Evolutionary conservation across 2,329 filamentous ascomycete species (phyloP).

Genomic region (Rhynchosporium graminicola): DNA sequence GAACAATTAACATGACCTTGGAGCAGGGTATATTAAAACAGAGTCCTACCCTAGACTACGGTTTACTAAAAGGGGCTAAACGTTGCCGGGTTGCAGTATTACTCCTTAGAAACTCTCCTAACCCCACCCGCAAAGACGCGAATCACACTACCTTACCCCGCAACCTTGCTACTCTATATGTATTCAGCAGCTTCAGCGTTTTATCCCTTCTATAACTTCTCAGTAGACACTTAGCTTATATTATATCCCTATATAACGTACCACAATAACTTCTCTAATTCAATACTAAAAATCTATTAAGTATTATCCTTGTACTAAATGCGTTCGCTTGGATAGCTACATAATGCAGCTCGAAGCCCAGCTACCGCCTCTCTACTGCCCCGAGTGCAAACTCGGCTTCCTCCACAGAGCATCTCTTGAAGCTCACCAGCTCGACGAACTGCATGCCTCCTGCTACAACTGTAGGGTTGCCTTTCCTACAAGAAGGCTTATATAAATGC

Average conservation of each 20-base stretch:
- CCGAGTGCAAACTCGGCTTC: slow-evolving; percentile 23
- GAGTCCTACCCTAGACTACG: too few species aligned
- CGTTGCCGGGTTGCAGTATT: slow-evolving; percentile 1
- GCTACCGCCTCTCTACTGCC: slow-evolving; percentile 22
- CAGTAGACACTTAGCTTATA: slow-evolving; percentile 17
- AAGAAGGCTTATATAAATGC: slow-evolving; percentile 17
- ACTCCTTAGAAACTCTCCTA: not conserved
- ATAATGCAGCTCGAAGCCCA: slow-evolving; percentile 25
- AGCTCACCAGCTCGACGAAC: slow-evolving; percentile 21
- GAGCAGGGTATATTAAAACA: too few species aligned
- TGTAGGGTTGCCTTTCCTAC: slow-evolving; percentile 18
- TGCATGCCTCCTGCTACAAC: slow-evolving; percentile 24
- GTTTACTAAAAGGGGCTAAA: not conserved
- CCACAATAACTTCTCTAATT: slow-evolving; percentile 22
- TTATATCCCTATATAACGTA: slow-evolving; percentile 15
- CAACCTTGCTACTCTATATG: slow-evolving; percentile 14
- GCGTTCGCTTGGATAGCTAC: slow-evolving; percentile 21
- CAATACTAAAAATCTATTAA: slow-evolving; percentile 24
- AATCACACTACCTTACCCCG: slow-evolving; percentile 16
- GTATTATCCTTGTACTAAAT: slow-evolving; percentile 21
- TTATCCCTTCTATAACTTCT: slow-evolving; percentile 16
- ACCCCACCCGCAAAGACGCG: slow-evolving; percentile 2
- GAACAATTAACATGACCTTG: too few species aligned
- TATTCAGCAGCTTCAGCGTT: slow-evolving; percentile 11
- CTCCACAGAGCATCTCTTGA: slow-evolving; percentile 22